Evolutionary conservation across 768 basidiomycete genomes (phyloP).

Genomic region (Symmetrospora coprosmae): DNA sequence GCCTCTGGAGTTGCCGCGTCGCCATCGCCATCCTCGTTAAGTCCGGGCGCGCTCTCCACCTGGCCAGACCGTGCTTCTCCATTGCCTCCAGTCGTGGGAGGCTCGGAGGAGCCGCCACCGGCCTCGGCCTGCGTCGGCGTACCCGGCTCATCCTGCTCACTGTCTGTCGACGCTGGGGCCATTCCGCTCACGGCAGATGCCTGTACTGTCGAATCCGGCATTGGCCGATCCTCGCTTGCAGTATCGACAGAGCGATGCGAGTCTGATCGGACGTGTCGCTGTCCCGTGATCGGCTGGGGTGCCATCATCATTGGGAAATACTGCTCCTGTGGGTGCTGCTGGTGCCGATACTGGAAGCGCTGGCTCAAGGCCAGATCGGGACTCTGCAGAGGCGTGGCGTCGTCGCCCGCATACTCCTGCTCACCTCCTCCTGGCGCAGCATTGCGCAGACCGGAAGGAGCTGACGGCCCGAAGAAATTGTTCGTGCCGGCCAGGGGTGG

Average conservation of each 20-base stretch:
- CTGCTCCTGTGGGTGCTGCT: not conserved
- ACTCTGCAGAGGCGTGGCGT: conserved; percentile 2
- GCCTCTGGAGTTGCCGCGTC: not conserved
- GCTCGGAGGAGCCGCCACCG: too few species aligned
- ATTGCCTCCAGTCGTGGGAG: too few species aligned
- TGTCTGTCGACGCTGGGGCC: too few species aligned
- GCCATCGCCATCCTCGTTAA: not conserved
- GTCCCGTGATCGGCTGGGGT: not conserved
- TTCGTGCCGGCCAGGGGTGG: conserved; percentile 15
- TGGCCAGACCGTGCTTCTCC: too few species aligned
- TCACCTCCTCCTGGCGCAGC: not conserved
- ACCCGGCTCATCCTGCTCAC: too few species aligned
- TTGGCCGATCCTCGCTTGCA: too few species aligned
- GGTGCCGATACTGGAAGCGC: too few species aligned
- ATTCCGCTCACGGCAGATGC: too few species aligned
- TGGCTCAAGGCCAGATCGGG: too few species aligned
- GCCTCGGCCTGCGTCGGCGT: too few species aligned
- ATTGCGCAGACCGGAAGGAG: conserved; percentile 20
- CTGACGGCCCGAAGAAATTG: conserved; percentile 7
- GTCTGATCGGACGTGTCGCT: not conserved
- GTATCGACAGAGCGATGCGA: not conserved
- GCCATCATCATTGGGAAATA: not conserved
- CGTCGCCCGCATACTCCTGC: not conserved
- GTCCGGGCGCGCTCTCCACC: not conserved
- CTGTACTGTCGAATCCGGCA: too few species aligned